These are phyloP conservation scores for Cyclanthera cordifolia DNA, from an alignment of 306 rosid species.

Conservation along the genomic window DNA sequence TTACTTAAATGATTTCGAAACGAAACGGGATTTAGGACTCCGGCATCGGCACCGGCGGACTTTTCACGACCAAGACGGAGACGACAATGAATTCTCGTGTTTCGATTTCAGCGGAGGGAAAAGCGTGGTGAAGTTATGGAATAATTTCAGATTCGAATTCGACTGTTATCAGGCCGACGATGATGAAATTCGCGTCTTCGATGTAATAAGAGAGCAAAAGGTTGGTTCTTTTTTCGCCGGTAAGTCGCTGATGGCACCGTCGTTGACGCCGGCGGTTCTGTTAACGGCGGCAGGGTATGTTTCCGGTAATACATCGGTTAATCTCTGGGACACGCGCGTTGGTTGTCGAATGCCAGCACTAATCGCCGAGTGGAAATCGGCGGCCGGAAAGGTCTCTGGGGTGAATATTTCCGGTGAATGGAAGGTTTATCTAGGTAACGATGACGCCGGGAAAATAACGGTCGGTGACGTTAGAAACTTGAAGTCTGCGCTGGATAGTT, in stretches of 20 bases:
- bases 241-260: too few species aligned
- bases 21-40: conserved; percentile 5
- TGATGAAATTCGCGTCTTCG: too few species aligned
- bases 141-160: conserved; percentile 37
- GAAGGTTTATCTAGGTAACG: neutral
- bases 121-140: conserved; percentile 83
- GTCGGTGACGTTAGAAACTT: conserved; percentile 54
- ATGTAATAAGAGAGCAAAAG: too few species aligned
- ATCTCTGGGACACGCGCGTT: conserved; percentile 55
- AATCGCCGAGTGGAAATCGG: conserved; percentile 50
- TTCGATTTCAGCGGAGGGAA: conserved; percentile 41
- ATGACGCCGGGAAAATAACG: neutral
- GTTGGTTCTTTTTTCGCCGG: too few species aligned
- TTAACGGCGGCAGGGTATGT: neutral
- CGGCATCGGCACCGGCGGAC: conserved; percentile 30
- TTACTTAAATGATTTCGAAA: conserved; percentile 15
- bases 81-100: conserved; percentile 37
- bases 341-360: conserved; percentile 42
- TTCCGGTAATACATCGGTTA: conserved; percentile 20
- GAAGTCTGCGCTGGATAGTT: conserved; percentile 25
- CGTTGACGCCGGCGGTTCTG: too few species aligned
- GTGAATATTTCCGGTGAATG: neutral
- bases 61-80: conserved; percentile 16
- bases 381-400: conserved; percentile 16
- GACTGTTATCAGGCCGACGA: conserved; percentile 17